These are phyloP conservation scores for Cytospora schulzeri DNA, from an alignment of 2,329 filamentous ascomycete species.

Conservation along the genomic window DNA sequence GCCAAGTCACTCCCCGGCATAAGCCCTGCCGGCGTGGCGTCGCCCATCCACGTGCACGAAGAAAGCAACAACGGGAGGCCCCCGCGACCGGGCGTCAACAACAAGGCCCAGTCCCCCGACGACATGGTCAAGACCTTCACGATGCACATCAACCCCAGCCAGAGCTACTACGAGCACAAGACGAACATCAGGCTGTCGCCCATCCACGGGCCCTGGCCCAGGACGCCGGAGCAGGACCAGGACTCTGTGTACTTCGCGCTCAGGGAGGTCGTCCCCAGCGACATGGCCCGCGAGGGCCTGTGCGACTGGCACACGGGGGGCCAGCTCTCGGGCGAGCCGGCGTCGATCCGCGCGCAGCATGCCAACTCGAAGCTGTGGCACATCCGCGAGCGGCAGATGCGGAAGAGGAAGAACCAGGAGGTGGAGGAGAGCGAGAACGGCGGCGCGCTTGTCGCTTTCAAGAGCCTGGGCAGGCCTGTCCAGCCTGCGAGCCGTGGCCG, in stretches of 20 bases:
- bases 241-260: slow-evolving; percentile 43
- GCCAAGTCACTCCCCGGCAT: slow-evolving; percentile 28
- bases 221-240: slow-evolving; percentile 31
- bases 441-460: slow-evolving; percentile 17
- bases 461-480: slow-evolving; percentile 4
- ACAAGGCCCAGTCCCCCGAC: slow-evolving; percentile 3
- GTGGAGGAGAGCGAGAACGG: neutral
- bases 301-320: slow-evolving; percentile 46
- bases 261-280: slow-evolving; percentile 42
- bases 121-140: slow-evolving; percentile 42
- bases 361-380: slow-evolving; percentile 27
- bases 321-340: slow-evolving; percentile 30
- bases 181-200: slow-evolving; percentile 40
- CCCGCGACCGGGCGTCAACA: neutral
- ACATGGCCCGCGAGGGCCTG: slow-evolving; percentile 43
- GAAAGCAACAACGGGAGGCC: neutral
- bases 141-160: slow-evolving; percentile 44
- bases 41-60: slow-evolving; percentile 30
- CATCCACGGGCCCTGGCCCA: slow-evolving; percentile 47
- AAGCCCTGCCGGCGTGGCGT: slow-evolving; percentile 19
- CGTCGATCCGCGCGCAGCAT: slow-evolving; percentile 20
- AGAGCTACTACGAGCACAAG: slow-evolving; percentile 48
- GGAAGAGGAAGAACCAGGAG: slow-evolving; percentile 2
- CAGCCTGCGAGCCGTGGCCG: neutral
- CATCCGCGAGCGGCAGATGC: slow-evolving; percentile 21